These are phyloP conservation scores for Nitzschia sp. DNA, from an alignment of 108 stramenopile genomes.

Conservation along the genomic window DNA sequence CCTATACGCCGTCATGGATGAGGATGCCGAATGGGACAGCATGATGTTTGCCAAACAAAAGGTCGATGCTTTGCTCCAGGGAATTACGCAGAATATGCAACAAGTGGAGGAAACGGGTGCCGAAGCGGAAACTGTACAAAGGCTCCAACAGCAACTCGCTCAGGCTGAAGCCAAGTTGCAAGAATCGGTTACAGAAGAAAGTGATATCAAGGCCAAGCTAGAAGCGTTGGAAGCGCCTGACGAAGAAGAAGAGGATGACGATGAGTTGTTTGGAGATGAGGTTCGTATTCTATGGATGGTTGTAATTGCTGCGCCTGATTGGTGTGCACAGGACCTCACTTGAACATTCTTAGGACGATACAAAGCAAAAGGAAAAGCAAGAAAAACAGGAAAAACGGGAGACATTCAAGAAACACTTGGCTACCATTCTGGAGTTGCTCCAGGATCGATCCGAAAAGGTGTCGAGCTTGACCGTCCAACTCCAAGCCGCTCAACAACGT, in stretches of 20 bases:
- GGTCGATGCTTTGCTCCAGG: conserved; percentile 55
- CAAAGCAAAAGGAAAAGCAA: conserved; percentile 37
- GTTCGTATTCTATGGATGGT: conserved; percentile 7
- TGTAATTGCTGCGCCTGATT: too few species aligned
- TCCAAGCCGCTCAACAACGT: conserved; percentile 40
- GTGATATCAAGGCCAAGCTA: conserved; percentile 56
- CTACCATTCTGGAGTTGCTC: conserved; percentile 56
- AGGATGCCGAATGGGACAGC: conserved; percentile 80
- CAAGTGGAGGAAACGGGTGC: conserved; percentile 39
- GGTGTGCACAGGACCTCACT: too few species aligned
- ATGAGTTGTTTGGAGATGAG: conserved; percentile 66
- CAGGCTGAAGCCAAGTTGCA: conserved; percentile 57
- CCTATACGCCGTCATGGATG: conserved; percentile 79
- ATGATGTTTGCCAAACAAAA: conserved; percentile 62
- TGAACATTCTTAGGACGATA: too few species aligned
- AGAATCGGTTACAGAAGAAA: conserved; percentile 57
- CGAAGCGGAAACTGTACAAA: conserved; percentile 33
- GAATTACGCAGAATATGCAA: conserved; percentile 29
- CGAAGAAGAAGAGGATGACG: conserved; percentile 43
- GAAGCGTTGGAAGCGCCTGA: conserved; percentile 44
- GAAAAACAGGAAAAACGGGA: conserved; percentile 50
- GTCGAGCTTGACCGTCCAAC: conserved; percentile 48
- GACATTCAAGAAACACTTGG: conserved; percentile 52
- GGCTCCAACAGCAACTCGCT: conserved; percentile 52
- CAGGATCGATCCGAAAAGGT: conserved; percentile 67